Evolutionary conservation across 1,284 basidiomycete species (phyloP).

Genomic region (Ganoderma boninense): DNA sequence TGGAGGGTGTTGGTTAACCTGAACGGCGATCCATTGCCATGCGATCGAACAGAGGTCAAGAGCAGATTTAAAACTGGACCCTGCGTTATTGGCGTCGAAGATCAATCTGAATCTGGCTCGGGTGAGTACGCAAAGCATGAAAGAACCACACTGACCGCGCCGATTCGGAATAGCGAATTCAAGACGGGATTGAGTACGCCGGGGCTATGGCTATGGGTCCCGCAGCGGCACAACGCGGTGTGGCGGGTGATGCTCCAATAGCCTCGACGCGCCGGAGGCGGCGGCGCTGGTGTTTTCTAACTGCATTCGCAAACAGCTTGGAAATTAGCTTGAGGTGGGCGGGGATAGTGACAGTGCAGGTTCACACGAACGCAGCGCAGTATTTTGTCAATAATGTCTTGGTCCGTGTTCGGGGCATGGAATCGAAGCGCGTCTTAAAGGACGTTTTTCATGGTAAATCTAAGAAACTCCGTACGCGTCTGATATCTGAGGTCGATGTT

Average conservation of each 20-base stretch:
- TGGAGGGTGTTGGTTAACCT: not conserved
- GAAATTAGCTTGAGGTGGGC: slow-evolving; percentile 5
- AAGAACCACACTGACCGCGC: not conserved
- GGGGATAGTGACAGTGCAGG: not conserved
- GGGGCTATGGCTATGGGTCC: not conserved
- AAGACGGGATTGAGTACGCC: not conserved
- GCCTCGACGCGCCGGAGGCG: not conserved
- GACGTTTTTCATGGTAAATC: slow-evolving; percentile 1
- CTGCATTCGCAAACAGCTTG: not conserved
- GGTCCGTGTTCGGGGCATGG: not conserved
- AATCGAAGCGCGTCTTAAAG: not conserved
- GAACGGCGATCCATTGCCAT: not conserved
- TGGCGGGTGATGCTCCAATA: slow-evolving; percentile 6
- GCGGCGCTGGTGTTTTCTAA: not conserved
- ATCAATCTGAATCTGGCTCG: not conserved
- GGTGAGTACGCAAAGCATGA: not conserved
- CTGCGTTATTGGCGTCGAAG: not conserved
- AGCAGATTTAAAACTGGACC: not conserved
- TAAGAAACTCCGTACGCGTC: not conserved
- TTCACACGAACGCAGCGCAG: not conserved
- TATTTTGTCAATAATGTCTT: not conserved
- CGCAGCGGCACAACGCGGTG: not conserved
- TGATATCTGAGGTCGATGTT: not conserved
- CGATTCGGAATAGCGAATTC: not conserved
- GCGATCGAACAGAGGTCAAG: not conserved